phyloP scores from a whole-genome alignment of 139 green algal genomes.

The Ostreobium quekettii region DNA sequence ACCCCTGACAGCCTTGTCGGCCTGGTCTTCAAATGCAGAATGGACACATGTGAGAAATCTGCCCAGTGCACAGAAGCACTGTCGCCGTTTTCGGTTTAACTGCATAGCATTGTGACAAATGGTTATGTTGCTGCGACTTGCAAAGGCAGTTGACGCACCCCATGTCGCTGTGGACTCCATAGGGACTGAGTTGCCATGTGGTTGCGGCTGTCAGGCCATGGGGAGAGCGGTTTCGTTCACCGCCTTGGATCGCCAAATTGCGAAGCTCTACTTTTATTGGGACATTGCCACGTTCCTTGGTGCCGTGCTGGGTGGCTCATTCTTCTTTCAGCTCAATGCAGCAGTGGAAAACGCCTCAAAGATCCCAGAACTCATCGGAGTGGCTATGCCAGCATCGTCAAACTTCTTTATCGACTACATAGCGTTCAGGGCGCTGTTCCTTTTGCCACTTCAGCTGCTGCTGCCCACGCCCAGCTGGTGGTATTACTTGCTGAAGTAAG shows the following conservation, averaged over 20 bases:
- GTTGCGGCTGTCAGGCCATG: too few relatives aligned
- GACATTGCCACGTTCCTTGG: constrained; percentile 60
- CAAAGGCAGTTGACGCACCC: too few relatives aligned
- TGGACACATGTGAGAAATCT: too few relatives aligned
- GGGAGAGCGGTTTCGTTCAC: constrained; percentile 43
- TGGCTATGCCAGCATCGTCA: constrained; percentile 60
- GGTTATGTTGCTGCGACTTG: too few relatives aligned
- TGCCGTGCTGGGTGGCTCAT: constrained; percentile 38
- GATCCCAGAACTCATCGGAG: constrained; percentile 40
- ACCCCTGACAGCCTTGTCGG: too few relatives aligned
- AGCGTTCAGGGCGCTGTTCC: constrained; percentile 32
- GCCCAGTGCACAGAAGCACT: too few relatives aligned
- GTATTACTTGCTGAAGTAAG: constrained; percentile 22
- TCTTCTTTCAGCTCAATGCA: constrained; percentile 27
- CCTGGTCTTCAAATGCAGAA: too few relatives aligned
- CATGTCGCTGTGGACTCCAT: too few relatives aligned
- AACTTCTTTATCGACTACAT: constrained; percentile 88
- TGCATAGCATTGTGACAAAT: too few relatives aligned
- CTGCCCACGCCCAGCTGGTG: constrained; percentile 18
- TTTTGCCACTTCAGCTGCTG: constrained; percentile 39
- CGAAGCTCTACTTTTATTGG: constrained; percentile 47
- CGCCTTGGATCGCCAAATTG: constrained; percentile 39
- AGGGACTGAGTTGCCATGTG: too few relatives aligned
- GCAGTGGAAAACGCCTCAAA: constrained; percentile 1
- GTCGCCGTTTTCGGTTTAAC: too few relatives aligned